Base-by-base conservation (phyloP, 257 asterid genomes). In the Nicotiana sylvestris region DNA sequence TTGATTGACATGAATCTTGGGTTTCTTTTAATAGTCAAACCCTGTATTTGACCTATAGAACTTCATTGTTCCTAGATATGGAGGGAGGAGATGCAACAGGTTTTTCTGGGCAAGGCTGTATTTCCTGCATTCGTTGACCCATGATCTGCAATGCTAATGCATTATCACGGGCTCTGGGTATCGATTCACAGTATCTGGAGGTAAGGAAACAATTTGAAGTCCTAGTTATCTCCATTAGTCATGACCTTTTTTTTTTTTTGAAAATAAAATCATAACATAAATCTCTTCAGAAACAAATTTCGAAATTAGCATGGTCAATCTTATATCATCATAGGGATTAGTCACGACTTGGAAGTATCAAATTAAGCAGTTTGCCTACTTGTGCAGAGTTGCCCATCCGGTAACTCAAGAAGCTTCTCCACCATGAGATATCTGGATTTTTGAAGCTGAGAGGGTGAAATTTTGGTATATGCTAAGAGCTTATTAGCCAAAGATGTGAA, bases 61-160 rank as follows among this genome's bases (percentile, higher is more conserved):
- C 39, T 51, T 76, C 1, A n/a, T 43, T 67, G 51, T 82, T 88
- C 81, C 82, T 76, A 96, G 99, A 94, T 94, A 53, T 94, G 99
- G 98, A 89, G 89, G 86, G 99, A 96, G 88, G 98, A 96, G 88
- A 92, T 96, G 97, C 95, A 91, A 49, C 97, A 83, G 78, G 98
- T 96, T 61, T 96, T 90, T 86, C 86, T 88, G 51, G 98, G 99
- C 85, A 91, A 91, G 84, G 91, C 95, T 6, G 70, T 77, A 81
- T 92, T 92, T 79, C 91, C 97, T 70, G 86, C 77, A 82, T 82
- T 83, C 60, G 81, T 94, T 51, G 92, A 89, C 62, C 92, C 97
- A n/a, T 94, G 87, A 89, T 7, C 9, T 81, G 89, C 86, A 80
- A 37, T 82, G 87, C 89, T 51, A 70, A 80, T 81, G 12, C 25